These are phyloP conservation scores for Alternaria consortialis DNA, from an alignment of 2,329 filamentous ascomycete species.

Conservation along the genomic window DNA sequence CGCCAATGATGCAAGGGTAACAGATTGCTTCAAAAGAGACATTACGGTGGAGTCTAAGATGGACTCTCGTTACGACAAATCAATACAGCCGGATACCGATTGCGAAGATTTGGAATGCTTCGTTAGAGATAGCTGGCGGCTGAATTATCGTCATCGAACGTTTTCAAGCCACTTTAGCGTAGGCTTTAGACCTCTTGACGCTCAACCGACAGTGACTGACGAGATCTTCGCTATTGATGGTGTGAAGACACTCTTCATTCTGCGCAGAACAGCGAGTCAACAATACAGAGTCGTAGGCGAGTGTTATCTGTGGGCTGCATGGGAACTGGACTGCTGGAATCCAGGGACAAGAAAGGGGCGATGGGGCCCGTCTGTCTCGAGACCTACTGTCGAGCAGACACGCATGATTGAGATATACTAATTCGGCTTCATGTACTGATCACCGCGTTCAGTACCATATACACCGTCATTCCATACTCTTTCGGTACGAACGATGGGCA, in stretches of 20 bases:
- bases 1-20: too few relatives aligned
- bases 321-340: conserved; percentile 19
- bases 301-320: conserved; percentile 19
- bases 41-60: too few relatives aligned
- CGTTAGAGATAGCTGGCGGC: too few relatives aligned
- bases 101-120: too few relatives aligned
- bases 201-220: not conserved
- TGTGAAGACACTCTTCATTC: not conserved
- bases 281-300: not conserved
- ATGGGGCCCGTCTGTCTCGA: not conserved
- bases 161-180: not conserved
- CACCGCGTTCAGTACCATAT: too few relatives aligned
- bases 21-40: too few relatives aligned
- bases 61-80: too few relatives aligned
- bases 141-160: not conserved
- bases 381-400: not conserved
- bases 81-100: too few relatives aligned
- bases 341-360: conserved; percentile 11
- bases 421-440: not conserved
- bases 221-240: not conserved
- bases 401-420: not conserved
- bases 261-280: not conserved
- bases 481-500: too few relatives aligned
- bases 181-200: not conserved
- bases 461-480: too few relatives aligned